Percentiles rank a stretch among this genome's conserved stretches.
These are phyloP conservation scores for Verticillium albo-atrum DNA, from an alignment of 2,329 filamentous ascomycete species.

Conservation along the genomic window DNA sequence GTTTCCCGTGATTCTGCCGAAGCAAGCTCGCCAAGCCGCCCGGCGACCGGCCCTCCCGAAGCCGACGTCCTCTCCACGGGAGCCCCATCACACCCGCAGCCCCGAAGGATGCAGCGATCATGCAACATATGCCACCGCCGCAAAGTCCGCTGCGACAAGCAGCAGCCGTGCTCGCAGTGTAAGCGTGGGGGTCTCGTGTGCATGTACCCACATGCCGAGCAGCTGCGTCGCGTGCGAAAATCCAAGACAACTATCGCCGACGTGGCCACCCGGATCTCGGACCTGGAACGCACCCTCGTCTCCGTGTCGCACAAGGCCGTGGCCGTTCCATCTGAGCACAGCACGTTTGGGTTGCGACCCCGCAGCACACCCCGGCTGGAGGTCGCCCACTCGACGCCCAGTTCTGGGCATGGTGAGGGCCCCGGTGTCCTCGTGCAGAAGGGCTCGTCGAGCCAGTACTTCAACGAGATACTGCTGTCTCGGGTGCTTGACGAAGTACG, in stretches of 20 bases:
- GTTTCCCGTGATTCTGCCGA: background rate
- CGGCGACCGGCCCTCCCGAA: background rate
- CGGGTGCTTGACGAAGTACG: conserved; percentile 26
- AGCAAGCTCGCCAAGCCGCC: background rate
- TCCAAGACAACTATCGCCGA: conserved; percentile 22
- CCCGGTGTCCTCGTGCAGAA: conserved; percentile 24
- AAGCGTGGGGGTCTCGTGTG: conserved; percentile 20
- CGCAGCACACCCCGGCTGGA: background rate
- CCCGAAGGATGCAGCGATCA: conserved; percentile 18
- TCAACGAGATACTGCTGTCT: conserved; percentile 31
- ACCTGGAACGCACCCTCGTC: conserved; percentile 24
- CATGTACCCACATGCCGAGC: conserved; percentile 18
- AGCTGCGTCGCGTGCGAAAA: conserved; percentile 13
- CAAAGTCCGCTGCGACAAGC: conserved; percentile 26
- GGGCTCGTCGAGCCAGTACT: conserved; percentile 27
- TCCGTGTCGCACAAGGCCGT: background rate
- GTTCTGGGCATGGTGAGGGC: background rate
- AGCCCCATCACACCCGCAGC: background rate
- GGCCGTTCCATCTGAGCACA: background rate
- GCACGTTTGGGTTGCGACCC: background rate
- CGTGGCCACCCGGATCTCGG: conserved; percentile 28
- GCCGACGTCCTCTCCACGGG: background rate
- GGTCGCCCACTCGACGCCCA: background rate
- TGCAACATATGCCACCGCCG: conserved; percentile 23
- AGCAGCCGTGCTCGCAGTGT: conserved; percentile 21